Percentiles rank a stretch among this genome's conserved stretches.
Conservation (phyloP, 345 rosid genomes). For the Erodium maritimum region DNA sequence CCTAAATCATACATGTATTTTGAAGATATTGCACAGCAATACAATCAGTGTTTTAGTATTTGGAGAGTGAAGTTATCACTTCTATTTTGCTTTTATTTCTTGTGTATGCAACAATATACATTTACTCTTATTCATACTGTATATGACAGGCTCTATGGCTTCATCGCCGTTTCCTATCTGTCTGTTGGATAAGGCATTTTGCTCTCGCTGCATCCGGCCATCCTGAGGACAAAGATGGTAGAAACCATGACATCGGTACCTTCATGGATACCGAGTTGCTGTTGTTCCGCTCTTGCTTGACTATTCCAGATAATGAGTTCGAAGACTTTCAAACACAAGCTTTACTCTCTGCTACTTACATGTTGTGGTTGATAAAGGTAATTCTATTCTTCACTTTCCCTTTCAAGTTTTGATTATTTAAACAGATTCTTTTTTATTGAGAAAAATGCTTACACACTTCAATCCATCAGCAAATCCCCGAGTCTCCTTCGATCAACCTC, state of each 20-base stretch:
- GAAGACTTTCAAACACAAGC: slow-evolving; percentile 69
- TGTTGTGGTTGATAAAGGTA: slow-evolving; percentile 73
- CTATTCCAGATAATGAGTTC: slow-evolving; percentile 36
- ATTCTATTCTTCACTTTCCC: background rate
- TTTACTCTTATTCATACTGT: background rate
- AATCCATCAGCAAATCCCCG: slow-evolving; percentile 38
- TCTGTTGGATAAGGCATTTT: slow-evolving; percentile 39
- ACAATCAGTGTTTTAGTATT: too few species aligned
- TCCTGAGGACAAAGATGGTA: slow-evolving; percentile 13
- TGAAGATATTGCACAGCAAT: too few species aligned
- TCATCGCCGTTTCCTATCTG: slow-evolving; percentile 68
- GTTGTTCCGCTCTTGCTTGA: slow-evolving; percentile 40
- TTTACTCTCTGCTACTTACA: slow-evolving; percentile 40
- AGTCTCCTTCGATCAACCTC: slow-evolving; percentile 21
- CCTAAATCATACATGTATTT: too few species aligned
- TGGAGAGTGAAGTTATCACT: too few species aligned
- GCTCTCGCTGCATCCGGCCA: slow-evolving; percentile 8
- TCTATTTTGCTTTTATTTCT: slow-evolving; percentile 1
- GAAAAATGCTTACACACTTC: slow-evolving; percentile 7
- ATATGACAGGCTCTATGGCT: slow-evolving; percentile 66
- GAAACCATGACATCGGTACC: slow-evolving; percentile 8
- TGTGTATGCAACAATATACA: background rate
- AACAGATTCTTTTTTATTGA: background rate
- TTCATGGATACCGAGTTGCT: slow-evolving; percentile 49
- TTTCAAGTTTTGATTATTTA: background rate